phyloP scores from a whole-genome alignment of 129 eudicot genomes.

The Flaveria sonorensis region DNA sequence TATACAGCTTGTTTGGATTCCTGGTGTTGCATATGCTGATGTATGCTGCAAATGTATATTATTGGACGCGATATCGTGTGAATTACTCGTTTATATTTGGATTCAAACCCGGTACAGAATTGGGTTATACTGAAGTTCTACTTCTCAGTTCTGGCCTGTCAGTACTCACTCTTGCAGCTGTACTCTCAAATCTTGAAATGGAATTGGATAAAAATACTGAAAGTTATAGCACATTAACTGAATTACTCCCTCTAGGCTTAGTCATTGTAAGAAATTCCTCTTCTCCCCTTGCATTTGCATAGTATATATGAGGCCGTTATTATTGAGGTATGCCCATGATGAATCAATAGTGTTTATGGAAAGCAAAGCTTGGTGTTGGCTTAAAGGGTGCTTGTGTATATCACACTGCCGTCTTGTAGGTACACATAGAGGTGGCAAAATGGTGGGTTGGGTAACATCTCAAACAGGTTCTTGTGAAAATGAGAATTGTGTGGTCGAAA shows the following conservation, averaged over 20 bases:
- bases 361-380: not conserved
- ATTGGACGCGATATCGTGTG: slow-evolving; percentile 39
- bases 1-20: slow-evolving; percentile 57
- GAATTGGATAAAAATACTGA: slow-evolving; percentile 43
- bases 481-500: not conserved
- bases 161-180: slow-evolving; percentile 20
- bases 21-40: slow-evolving; percentile 47
- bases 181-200: slow-evolving; percentile 48
- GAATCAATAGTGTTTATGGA: not conserved
- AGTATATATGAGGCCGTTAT: not conserved
- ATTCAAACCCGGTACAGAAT: slow-evolving; percentile 51
- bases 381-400: not conserved
- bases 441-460: not conserved
- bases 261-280: slow-evolving; percentile 43
- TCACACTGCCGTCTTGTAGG: not conserved
- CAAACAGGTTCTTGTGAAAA: not conserved
- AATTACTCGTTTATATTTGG: slow-evolving; percentile 38
- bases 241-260: slow-evolving; percentile 51
- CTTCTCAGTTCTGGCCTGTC: slow-evolving; percentile 52
- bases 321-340: not conserved
- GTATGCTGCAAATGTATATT: slow-evolving; percentile 38
- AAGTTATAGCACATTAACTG: slow-evolving; percentile 29
- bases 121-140: slow-evolving; percentile 54
- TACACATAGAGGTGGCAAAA: not conserved
- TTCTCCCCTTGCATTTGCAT: not conserved